Evolutionary conservation across 768 basidiomycete species (phyloP).

Genomic region (Russula lepida): DNA sequence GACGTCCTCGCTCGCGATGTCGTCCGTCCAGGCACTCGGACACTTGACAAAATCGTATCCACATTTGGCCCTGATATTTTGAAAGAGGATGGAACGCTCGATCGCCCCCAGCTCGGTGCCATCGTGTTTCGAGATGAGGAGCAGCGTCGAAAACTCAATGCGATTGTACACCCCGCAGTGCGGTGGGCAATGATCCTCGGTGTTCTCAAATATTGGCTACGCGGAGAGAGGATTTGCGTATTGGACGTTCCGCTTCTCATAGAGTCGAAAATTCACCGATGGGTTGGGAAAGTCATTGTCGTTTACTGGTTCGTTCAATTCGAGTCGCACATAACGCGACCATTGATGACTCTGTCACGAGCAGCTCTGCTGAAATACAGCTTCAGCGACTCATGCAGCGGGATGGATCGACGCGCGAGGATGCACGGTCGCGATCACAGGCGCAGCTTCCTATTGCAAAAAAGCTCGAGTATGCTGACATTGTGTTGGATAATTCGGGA

Average conservation of each 20-base stretch:
- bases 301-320: constrained; percentile 72
- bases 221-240: constrained; percentile 69
- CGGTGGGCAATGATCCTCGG: constrained; percentile 62
- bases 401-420: constrained; percentile 54
- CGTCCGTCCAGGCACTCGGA: constrained; percentile 75
- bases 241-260: constrained; percentile 90
- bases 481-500: constrained; percentile 86
- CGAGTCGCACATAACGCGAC: not conserved
- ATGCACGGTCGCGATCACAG: constrained; percentile 64
- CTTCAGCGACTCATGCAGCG: constrained; percentile 74
- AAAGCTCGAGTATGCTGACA: constrained; percentile 80
- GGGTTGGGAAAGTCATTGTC: constrained; percentile 76
- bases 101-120: constrained; percentile 74
- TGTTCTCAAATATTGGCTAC: constrained; percentile 63
- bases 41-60: constrained; percentile 53
- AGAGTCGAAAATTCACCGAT: constrained; percentile 78
- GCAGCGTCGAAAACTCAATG: constrained; percentile 67
- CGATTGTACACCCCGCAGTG: constrained; percentile 90
- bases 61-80: constrained; percentile 70
- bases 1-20: constrained; percentile 83
- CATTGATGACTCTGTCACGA: not conserved
- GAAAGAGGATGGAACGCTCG: constrained; percentile 57
- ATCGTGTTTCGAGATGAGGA: constrained; percentile 76
- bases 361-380: constrained; percentile 78
- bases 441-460: constrained; percentile 73